These are phyloP conservation scores for Staphylotrichum longicolle DNA, from an alignment of 495 filamentous ascomycete species.

Conservation along the genomic window DNA sequence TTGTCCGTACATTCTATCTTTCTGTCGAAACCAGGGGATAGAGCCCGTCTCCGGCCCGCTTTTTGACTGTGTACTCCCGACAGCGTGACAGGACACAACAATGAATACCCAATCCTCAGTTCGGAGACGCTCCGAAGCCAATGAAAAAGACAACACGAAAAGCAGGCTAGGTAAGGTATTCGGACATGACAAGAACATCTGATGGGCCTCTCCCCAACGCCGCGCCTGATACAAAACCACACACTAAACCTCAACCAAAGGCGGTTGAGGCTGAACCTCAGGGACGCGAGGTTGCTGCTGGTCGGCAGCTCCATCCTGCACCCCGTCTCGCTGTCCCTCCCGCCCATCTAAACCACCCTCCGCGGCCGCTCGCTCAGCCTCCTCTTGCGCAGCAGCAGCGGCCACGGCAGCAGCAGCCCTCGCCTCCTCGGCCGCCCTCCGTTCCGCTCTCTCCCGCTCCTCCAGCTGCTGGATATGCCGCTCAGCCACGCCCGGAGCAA, in stretches of 20 bases:
- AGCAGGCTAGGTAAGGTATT: not conserved
- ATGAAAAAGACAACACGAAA: not conserved
- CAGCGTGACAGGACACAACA: too few species aligned
- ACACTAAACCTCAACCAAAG: constrained; percentile 7
- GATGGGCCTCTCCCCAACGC: not conserved
- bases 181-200: not conserved
- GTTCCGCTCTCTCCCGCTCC: constrained; percentile 54
- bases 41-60: too few species aligned
- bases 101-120: too few species aligned
- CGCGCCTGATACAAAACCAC: not conserved
- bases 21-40: too few species aligned
- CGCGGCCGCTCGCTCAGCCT: constrained; percentile 8
- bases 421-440: constrained; percentile 47
- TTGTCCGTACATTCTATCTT: too few species aligned
- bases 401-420: constrained; percentile 35
- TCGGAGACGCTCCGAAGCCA: too few species aligned
- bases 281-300: constrained; percentile 4
- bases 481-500: constrained; percentile 83
- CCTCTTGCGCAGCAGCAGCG: constrained; percentile 17
- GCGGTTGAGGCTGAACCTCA: constrained; percentile 11
- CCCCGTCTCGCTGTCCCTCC: not conserved
- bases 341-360: constrained; percentile 1
- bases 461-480: constrained; percentile 71
- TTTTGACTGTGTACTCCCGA: too few species aligned
- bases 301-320: not conserved